phyloP scores from a whole-genome alignment of 495 filamentous ascomycete genomes.

The Penicillium malachiteum region DNA sequence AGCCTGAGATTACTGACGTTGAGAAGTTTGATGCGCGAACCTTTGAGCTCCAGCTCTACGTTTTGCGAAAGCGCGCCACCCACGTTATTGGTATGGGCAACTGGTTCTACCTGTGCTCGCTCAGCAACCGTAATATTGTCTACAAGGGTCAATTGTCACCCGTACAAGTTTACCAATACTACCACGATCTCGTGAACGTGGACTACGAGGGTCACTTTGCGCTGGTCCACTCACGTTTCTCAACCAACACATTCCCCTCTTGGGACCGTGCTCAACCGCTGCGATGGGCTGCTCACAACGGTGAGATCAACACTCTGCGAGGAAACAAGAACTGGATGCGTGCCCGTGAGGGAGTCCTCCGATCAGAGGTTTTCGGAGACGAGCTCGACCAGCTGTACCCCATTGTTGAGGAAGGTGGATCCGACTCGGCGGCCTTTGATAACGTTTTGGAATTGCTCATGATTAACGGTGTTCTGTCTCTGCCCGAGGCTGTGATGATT shows the following conservation, averaged over 20 bases:
- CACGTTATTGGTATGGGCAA: slow-evolving; percentile 94
- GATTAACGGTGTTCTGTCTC: slow-evolving; percentile 95
- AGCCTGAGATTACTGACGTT: slow-evolving; percentile 75
- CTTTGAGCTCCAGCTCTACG: slow-evolving; percentile 92
- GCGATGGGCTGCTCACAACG: slow-evolving; percentile 97
- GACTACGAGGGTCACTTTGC: slow-evolving; percentile 99
- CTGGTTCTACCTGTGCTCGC: slow-evolving; percentile 98
- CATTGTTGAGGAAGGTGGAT: slow-evolving; percentile 95
- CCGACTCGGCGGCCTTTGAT: slow-evolving; percentile 97
- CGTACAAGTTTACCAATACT: slow-evolving; percentile 98
- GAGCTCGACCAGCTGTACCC: slow-evolving; percentile 91
- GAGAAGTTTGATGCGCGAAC: slow-evolving; percentile 77
- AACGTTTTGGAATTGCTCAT: slow-evolving; percentile 94
- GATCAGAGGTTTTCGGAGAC: slow-evolving; percentile 88
- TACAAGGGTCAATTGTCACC: slow-evolving; percentile 98
- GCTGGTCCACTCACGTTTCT: slow-evolving; percentile 96
- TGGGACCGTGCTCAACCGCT: slow-evolving; percentile 98
- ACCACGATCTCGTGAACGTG: slow-evolving; percentile 94
- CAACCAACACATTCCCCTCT: slow-evolving; percentile 98
- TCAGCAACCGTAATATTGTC: slow-evolving; percentile 98
- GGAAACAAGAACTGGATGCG: slow-evolving; percentile 99
- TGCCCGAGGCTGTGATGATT: slow-evolving; percentile 97
- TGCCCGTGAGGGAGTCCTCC: slow-evolving; percentile 92
- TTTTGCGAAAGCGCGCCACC: slow-evolving; percentile 91
- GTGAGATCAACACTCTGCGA: slow-evolving; percentile 97